Base-by-base conservation (phyloP, 2,329 filamentous ascomycete species). In the Xylariaceae sp. region DNA sequence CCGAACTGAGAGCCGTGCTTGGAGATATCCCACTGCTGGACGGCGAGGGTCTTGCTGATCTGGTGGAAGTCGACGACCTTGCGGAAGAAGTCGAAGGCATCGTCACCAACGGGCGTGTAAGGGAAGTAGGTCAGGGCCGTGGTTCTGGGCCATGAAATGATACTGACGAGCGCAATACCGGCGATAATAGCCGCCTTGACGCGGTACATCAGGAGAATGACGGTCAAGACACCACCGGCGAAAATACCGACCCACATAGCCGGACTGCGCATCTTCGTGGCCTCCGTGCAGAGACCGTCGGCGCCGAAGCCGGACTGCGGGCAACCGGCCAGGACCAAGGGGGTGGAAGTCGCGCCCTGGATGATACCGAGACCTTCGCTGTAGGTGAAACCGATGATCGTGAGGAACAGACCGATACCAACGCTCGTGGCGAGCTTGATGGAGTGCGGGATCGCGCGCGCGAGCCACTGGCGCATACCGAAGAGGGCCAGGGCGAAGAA, bases 241-340 rank as follows among this genome's bases (percentile, higher is more conserved):
- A 95, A 94, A 67, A 95, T 92, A 44, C 90, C 91, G 55, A 95
- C 81, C 91, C 91, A 96, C 83, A 95, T 84, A 23, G 87, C 85
- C 1, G 90, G 89, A 68, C 82, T 90, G 62, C 89, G 85, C 90
- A 96, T 93, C 80, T 92, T 92, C 57, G 82, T 78, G 13, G 74
- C 73, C 53, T 77, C 76, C 0, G 83, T 82, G 71, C 90, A 94
- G 5, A 83, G 68, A 8, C 87, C 88, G 18, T 74, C 75, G 9
- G 65, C 64, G 23, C 70, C 61, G 42, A 77, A 73, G 10, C 68
- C 69, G 35, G 70, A 76, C 34, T 77, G 72, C 2, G 77, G 73
- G 72, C 90, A 93, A 30, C 90, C 91, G 8, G 88, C 90, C 48
- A 95, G 78, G 63, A 89, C 84, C 34, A 91, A 75, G 1, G 91